These are phyloP conservation scores for Solanum infundibuliforme DNA, from an alignment of 257 asterid species.

Conservation along the genomic window DNA sequence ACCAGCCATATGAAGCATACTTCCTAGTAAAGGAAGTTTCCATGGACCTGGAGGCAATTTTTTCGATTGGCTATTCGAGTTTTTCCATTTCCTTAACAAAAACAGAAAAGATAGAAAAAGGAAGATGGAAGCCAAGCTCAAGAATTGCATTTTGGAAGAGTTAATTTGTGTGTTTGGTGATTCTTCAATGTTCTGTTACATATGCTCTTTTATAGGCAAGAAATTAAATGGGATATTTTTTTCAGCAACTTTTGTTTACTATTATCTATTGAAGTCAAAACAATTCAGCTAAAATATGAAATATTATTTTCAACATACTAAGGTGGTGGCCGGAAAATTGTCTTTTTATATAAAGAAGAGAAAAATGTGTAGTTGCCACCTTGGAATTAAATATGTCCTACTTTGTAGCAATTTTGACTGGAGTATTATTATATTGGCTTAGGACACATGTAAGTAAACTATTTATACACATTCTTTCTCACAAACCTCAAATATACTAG, in stretches of 20 bases:
- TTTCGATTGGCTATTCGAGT: neutral
- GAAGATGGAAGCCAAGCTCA: neutral
- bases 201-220: neutral
- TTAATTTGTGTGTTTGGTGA: neutral
- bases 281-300: neutral
- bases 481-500: too few relatives aligned
- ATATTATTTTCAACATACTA: too few relatives aligned
- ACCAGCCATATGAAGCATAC: conserved; percentile 15
- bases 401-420: neutral
- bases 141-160: neutral
- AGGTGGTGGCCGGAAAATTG: neutral
- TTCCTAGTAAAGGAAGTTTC: conserved; percentile 28
- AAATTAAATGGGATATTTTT: neutral
- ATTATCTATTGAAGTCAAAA: neutral
- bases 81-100: neutral
- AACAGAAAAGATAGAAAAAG: neutral
- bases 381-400: neutral
- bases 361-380: neutral
- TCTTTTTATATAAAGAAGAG: neutral
- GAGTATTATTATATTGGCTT: neutral
- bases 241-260: neutral
- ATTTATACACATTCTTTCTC: neutral
- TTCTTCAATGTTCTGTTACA: neutral
- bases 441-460: neutral
- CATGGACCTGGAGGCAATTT: conserved; percentile 36